A percentile compares a stretch with the other conserved stretches of the same genome.
Conservation (phyloP, 352 stramenopile species). For the Phytophthora fragariaefolia region DNA sequence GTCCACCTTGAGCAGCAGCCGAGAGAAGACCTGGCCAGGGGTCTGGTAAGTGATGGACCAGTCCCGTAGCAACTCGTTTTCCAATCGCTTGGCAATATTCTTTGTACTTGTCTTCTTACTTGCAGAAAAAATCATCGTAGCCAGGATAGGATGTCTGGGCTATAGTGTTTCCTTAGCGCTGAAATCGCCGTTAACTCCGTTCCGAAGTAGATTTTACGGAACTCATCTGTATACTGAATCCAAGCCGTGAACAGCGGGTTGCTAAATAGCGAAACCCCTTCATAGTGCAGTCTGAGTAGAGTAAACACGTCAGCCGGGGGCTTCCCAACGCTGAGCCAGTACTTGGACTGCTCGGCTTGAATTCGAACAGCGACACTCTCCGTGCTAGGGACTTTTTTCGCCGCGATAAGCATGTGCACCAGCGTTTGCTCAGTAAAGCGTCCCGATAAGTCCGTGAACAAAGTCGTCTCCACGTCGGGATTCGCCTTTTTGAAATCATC, state of each 20-base stretch:
- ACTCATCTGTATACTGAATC: slow-evolving; percentile 16
- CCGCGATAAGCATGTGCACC: slow-evolving; percentile 9
- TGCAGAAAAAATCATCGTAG: slow-evolving; percentile 10
- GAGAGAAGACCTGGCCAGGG: slow-evolving; percentile 5
- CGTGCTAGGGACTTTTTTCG: slow-evolving; percentile 13
- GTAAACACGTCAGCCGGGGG: neutral
- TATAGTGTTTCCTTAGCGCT: slow-evolving; percentile 9
- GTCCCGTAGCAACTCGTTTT: slow-evolving; percentile 10
- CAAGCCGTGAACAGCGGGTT: slow-evolving; percentile 8
- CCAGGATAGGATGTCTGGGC: slow-evolving; percentile 5
- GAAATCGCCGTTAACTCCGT: slow-evolving; percentile 2
- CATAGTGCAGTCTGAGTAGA: slow-evolving; percentile 2
- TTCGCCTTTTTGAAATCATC: slow-evolving; percentile 9
- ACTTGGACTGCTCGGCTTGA: slow-evolving; percentile 14
- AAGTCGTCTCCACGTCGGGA: neutral
- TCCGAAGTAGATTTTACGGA: slow-evolving; percentile 10
- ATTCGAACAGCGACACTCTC: slow-evolving; percentile 7
- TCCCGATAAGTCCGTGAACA: neutral
- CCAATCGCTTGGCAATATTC: slow-evolving; percentile 7
- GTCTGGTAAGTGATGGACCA: slow-evolving; percentile 5
- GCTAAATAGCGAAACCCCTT: neutral
- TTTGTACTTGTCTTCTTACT: slow-evolving; percentile 5
- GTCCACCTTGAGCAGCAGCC: slow-evolving; percentile 1
- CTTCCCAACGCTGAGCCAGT: slow-evolving; percentile 2
- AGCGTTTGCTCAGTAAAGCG: slow-evolving; percentile 7